Percentiles rank a stretch among this genome's conserved stretches.
Evolutionary conservation across 768 basidiomycete species (phyloP).

Genomic region (Mycena leptocephala): DNA sequence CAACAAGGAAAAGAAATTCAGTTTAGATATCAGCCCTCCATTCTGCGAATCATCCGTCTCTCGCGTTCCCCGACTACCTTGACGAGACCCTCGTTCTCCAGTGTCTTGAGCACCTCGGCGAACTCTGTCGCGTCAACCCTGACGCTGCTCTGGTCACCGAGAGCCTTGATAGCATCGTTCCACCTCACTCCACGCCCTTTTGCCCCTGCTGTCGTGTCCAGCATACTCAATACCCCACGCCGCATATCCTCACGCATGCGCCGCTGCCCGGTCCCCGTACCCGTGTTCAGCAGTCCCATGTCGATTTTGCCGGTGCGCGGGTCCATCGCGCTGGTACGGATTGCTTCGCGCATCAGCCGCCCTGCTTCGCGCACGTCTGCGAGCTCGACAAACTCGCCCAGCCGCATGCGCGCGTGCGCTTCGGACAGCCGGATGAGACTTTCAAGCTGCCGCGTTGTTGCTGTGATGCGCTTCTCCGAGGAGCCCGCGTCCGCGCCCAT

Average conservation of each 20-base stretch:
- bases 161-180: constrained; percentile 83
- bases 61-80: constrained; percentile 93
- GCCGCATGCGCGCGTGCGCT: constrained; percentile 97
- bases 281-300: constrained; percentile 95
- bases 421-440: constrained; percentile 97
- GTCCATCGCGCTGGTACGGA: constrained; percentile 95
- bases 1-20: constrained; percentile 9
- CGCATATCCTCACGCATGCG: constrained; percentile 93
- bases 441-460: constrained; percentile 97
- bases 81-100: constrained; percentile 91
- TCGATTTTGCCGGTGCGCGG: constrained; percentile 98
- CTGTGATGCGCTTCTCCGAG: constrained; percentile 95
- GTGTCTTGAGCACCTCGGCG: constrained; percentile 78
- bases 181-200: constrained; percentile 81
- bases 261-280: constrained; percentile 90
- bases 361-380: constrained; percentile 92
- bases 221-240: constrained; percentile 79
- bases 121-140: constrained; percentile 89
- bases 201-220: constrained; percentile 68
- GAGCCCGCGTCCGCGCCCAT: constrained; percentile 91
- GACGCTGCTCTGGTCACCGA: constrained; percentile 90
- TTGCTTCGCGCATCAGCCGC: constrained; percentile 97
- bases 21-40: constrained; percentile 58
- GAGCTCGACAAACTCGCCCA: constrained; percentile 89
- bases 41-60: constrained; percentile 82